Percentiles rank a stretch among this genome's conserved stretches.
phyloP scores from a whole-genome alignment of 768 basidiomycete species.

The Suillus sp. region DNA sequence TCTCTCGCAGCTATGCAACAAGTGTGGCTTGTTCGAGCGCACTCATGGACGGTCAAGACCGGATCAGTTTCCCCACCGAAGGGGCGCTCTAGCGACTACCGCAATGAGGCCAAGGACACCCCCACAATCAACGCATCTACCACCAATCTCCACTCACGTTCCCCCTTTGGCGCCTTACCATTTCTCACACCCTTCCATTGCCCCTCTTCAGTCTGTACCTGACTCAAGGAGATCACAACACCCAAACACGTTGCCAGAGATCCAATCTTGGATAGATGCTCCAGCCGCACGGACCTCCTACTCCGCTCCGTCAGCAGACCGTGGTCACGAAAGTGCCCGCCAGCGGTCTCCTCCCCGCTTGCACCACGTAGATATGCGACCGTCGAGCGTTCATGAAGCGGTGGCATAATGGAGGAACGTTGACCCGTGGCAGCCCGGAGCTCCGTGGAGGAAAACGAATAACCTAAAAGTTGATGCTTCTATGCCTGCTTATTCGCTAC shows the following conservation, averaged over 20 bases:
- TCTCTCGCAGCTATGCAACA: constrained; percentile 47
- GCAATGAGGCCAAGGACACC: constrained; percentile 54
- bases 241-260: constrained; percentile 45
- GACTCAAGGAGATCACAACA: constrained; percentile 38
- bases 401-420: constrained; percentile 27
- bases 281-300: constrained; percentile 29
- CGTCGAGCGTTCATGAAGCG: constrained; percentile 32
- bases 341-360: constrained; percentile 37
- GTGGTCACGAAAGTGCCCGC: constrained; percentile 33
- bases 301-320: constrained; percentile 33
- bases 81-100: constrained; percentile 62
- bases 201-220: constrained; percentile 43
- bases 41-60: constrained; percentile 79
- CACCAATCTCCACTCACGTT: constrained; percentile 46
- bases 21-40: constrained; percentile 80
- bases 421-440: constrained; percentile 21
- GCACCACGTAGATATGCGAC: constrained; percentile 36
- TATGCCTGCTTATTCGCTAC: constrained; percentile 15
- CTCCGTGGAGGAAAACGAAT: constrained; percentile 15
- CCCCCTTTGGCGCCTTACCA: constrained; percentile 47
- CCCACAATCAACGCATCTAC: constrained; percentile 46
- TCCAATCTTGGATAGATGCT: constrained; percentile 50
- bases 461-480: constrained; percentile 14
- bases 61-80: constrained; percentile 80
- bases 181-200: constrained; percentile 55